These are phyloP conservation scores for Glaciozyma martinii DNA, from an alignment of 768 basidiomycete genomes.

Conservation along the genomic window DNA sequence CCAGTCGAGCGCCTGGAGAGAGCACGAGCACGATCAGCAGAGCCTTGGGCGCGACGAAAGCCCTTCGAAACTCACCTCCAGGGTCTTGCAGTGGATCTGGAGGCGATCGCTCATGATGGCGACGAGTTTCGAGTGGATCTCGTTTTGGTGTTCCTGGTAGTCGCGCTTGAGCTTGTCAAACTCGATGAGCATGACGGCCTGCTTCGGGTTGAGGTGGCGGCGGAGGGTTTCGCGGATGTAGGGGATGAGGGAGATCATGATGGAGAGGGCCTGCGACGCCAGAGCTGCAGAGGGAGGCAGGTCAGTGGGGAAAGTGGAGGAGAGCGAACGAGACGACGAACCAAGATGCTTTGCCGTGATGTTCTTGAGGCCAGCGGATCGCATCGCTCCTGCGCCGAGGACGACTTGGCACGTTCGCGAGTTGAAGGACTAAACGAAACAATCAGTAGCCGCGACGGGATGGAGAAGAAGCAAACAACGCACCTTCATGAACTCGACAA, in stretches of 20 bases:
- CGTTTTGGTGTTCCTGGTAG: slow-evolving; percentile 98
- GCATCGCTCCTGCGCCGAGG: slow-evolving; percentile 96
- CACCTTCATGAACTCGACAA: slow-evolving; percentile 86
- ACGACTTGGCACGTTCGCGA: slow-evolving; percentile 97
- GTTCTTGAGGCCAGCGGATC: slow-evolving; percentile 91
- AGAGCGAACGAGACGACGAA: slow-evolving; percentile 38
- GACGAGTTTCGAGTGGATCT: slow-evolving; percentile 94
- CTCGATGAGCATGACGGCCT: slow-evolving; percentile 92
- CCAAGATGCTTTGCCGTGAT: slow-evolving; percentile 97
- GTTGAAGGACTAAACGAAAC: slow-evolving; percentile 61
- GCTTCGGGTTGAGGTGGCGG: slow-evolving; percentile 83
- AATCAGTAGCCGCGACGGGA: too few species aligned
- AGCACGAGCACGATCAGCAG: background rate
- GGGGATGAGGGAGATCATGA: slow-evolving; percentile 87
- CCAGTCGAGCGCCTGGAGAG: slow-evolving; percentile 66
- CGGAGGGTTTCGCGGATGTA: slow-evolving; percentile 93
- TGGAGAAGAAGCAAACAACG: background rate
- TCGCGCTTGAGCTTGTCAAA: slow-evolving; percentile 99
- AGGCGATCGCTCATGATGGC: slow-evolving; percentile 97
- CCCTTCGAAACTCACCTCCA: slow-evolving; percentile 50
- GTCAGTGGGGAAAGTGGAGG: background rate
- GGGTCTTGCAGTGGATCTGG: slow-evolving; percentile 67
- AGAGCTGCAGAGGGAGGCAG: slow-evolving; percentile 40
- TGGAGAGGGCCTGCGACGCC: slow-evolving; percentile 89
- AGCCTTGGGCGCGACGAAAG: background rate